Evolutionary conservation across 108 stramenopile genomes (phyloP), one percentile per base, ranked within the genome.

Genomic region (Cylindrotheca closterium): DNA sequence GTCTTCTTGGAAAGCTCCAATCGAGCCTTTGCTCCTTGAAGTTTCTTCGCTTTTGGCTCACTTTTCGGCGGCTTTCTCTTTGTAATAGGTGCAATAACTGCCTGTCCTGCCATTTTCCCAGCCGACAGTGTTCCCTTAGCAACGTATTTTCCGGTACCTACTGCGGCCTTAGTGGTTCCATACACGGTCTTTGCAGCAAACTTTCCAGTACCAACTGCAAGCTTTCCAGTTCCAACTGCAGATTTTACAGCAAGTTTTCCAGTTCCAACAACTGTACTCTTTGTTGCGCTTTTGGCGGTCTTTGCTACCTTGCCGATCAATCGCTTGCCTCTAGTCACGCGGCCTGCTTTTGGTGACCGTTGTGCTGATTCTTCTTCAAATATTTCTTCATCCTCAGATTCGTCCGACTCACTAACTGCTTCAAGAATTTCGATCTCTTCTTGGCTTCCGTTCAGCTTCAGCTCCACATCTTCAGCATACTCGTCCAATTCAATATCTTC

Each of bases 141-240:
- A 17, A 47, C 71, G n/a, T 57, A 46, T 46, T 67, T 73, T 1
- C 47, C 42, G 1, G 54, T 61, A 15, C 60, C 65, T 4, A 66
- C 66, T 32, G 66, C 60, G 51, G 66, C 66, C 53, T 74, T 74
- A 1, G 60, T 66, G 5, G 73, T 74, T 32, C 73, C 73, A 25
- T 51, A 24, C 12, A 66, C 55, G 19, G 53, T 55, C 26, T 81
- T 84, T 18, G 73, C 59, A 10, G 78, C 60, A 15, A 78, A 59
- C 65, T 83, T 83, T 46, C 79, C 82, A 21, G 79, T 83, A 48
- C 73, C 65, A 2, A 76, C 74, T 8, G 82, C 75, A 29, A 64
- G 65, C 23, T 62, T 59, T 34, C 51, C 51, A 5, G 51, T 51
- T 51, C 28, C 28, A 0, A 27, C 28, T 28, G 65, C 65, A 28